Evolutionary conservation across 768 basidiomycete genomes (phyloP).

Genomic region (Daedaleopsis sinensis): DNA sequence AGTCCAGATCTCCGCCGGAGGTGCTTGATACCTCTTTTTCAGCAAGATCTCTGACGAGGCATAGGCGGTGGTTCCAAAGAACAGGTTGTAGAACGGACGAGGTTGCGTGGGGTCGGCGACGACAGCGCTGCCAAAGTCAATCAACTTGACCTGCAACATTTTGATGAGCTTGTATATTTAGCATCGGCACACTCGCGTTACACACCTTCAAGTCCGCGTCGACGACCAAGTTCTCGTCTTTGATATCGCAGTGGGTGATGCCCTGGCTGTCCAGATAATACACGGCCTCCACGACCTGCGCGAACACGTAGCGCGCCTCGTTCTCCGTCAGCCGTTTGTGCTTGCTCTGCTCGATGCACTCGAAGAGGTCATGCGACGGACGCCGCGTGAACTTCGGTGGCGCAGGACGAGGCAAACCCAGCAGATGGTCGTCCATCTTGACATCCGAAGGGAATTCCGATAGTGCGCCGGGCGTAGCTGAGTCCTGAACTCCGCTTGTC

Average conservation of each 20-base stretch:
- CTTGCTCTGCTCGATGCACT: constrained; percentile 89
- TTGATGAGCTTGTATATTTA: neutral
- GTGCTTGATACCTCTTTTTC: constrained; percentile 87
- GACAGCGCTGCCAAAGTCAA: constrained; percentile 93
- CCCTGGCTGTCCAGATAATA: constrained; percentile 79
- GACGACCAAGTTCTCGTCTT: constrained; percentile 93
- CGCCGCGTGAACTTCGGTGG: constrained; percentile 57
- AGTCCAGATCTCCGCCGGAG: constrained; percentile 96
- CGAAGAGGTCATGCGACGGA: constrained; percentile 90
- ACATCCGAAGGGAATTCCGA: neutral
- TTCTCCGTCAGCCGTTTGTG: constrained; percentile 78
- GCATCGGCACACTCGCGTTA: neutral
- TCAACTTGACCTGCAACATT: constrained; percentile 76
- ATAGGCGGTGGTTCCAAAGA: constrained; percentile 95
- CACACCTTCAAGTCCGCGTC: constrained; percentile 71
- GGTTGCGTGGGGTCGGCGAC: constrained; percentile 65
- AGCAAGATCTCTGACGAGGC: constrained; percentile 93
- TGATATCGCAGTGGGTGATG: constrained; percentile 94
- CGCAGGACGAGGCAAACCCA: constrained; percentile 14
- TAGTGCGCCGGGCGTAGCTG: neutral
- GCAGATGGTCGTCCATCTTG: constrained; percentile 11
- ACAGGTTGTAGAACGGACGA: constrained; percentile 71
- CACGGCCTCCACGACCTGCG: constrained; percentile 86
- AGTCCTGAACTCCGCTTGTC: neutral
- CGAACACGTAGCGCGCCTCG: constrained; percentile 81